phyloP scores from a whole-genome alignment of 139 green algal genomes.

The Diplosphaera chodatii region DNA sequence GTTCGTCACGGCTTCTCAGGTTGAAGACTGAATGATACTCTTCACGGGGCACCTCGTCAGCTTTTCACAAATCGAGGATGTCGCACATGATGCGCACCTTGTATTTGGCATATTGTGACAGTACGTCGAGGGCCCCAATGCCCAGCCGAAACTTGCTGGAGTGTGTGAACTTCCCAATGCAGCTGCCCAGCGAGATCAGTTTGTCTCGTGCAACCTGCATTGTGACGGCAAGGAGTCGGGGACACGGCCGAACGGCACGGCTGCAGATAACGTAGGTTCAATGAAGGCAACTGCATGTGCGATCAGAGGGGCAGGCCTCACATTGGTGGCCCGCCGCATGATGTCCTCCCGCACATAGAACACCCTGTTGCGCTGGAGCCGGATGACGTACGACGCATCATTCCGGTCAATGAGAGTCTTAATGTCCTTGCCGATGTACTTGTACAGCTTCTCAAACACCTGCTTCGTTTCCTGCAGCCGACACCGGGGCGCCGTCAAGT shows the following conservation, averaged over 20 bases:
- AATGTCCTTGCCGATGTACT: slow-evolving; percentile 97
- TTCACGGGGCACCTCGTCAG: too few relatives aligned
- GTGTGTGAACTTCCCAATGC: slow-evolving; percentile 96
- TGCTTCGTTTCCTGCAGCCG: slow-evolving; percentile 76
- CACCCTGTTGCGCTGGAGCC: slow-evolving; percentile 91
- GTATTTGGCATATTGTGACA: slow-evolving; percentile 89
- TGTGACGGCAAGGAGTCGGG: too few relatives aligned
- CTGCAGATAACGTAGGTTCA: too few relatives aligned
- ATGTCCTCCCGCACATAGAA: slow-evolving; percentile 93
- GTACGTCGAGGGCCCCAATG: slow-evolving; percentile 83
- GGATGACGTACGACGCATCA: slow-evolving; percentile 79
- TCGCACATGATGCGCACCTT: too few relatives aligned
- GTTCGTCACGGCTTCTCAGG: too few relatives aligned
- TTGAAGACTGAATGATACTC: too few relatives aligned
- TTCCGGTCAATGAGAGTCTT: slow-evolving; percentile 80
- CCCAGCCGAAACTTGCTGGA: slow-evolving; percentile 91
- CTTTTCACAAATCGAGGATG: too few relatives aligned
- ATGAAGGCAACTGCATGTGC: too few relatives aligned
- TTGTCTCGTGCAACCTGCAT: slow-evolving; percentile 81
- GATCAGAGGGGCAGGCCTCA: too few relatives aligned
- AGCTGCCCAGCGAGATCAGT: slow-evolving; percentile 82
- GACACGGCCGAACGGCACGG: too few relatives aligned
- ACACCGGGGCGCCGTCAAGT: too few relatives aligned
- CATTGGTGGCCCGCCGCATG: slow-evolving; percentile 83
- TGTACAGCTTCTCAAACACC: slow-evolving; percentile 98